These are phyloP conservation scores for Umbilicaria muhlenbergii DNA, from an alignment of 495 filamentous ascomycete species.

Conservation along the genomic window DNA sequence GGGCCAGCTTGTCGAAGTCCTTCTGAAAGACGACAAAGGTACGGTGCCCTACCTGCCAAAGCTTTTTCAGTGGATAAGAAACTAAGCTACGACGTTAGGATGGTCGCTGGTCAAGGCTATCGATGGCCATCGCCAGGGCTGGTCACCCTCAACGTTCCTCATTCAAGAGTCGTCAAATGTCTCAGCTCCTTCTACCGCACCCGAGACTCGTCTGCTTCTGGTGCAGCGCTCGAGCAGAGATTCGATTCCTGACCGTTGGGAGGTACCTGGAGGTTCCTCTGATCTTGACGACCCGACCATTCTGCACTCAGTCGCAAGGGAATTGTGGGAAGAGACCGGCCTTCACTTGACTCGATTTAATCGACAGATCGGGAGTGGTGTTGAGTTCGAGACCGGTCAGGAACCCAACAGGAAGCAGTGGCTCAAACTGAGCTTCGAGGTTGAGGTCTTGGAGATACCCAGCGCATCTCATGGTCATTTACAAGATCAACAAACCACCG, in stretches of 20 bases:
- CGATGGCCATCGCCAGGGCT: no score
- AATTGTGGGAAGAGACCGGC: conserved; percentile 44
- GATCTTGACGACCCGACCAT: conserved; percentile 34
- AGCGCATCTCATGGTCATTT: background rate
- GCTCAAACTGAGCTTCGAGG: conserved; percentile 20
- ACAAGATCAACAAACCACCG: no score
- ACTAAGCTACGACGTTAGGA: background rate
- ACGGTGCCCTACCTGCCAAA: no score
- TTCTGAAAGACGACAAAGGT: no score
- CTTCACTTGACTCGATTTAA: conserved; percentile 29
- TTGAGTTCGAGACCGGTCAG: conserved; percentile 12
- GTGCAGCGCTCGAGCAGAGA: conserved; percentile 32
- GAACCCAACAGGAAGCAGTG: conserved; percentile 8
- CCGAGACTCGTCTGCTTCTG: conserved; percentile 27
- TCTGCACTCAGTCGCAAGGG: conserved; percentile 35
- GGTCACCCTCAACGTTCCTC: no score
- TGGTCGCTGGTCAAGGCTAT: no score
- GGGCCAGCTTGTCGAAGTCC: no score
- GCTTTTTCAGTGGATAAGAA: background rate
- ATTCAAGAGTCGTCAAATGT: no score
- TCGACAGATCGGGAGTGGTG: conserved; percentile 22
- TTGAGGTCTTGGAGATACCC: conserved; percentile 14
- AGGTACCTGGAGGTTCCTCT: conserved; percentile 38
- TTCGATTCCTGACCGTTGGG: conserved; percentile 35
- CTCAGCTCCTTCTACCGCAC: background rate